Evolutionary conservation across 306 rosid genomes (phyloP), one percentile per base, ranked within the genome.

Genomic region (Sechiopsis laciniata): DNA sequence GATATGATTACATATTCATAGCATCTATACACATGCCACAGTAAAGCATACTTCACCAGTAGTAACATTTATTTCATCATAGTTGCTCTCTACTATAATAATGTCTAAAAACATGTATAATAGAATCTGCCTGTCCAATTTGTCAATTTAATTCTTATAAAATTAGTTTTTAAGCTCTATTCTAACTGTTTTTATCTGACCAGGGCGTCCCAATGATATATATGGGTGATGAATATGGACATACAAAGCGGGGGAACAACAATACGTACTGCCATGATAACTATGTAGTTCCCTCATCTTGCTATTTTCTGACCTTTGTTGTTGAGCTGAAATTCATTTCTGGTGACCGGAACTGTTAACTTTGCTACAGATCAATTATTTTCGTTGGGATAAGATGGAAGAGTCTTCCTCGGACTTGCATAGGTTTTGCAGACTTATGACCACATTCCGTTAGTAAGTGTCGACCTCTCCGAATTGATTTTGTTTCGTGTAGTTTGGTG

Each of bases 171-270:
- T 20, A 29, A 71, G 10, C 8, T 69, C 15, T 77, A 52, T 42
- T 72, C 29, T 17, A 17, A 71, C n/a, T 35, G n/a, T 10, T 75
- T 71, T 75, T 55, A 56, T 80, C 62, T 52, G 66, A 76, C 54
- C 90, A 94, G 98, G 98, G 98, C 57, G 97, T 94, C 76, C 97
- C 97, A 0, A 86, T 94, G 99, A 87, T 94, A 78, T 62, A 74
- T 62, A 94, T 91, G 99, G 99, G 99, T 10, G 99, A 94, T 77
- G 99, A 94, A 84, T 94, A 94, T 54, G 97, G 97, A 60, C 98
- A 94, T 76, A 89, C 98, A n/a, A 94, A 94, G 78, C 92, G 96
- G 16, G 99, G 99, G 63, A 94, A 94, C 87, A 94, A 94, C 88
- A 94, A 94, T 81, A 86, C 96, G 74, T 94, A 94, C 80, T 94